A percentile compares a stretch with the other conserved stretches of the same genome.
Evolutionary conservation across 2,329 filamentous ascomycete species (phyloP).

Genomic region (Epichloe hybrida): DNA sequence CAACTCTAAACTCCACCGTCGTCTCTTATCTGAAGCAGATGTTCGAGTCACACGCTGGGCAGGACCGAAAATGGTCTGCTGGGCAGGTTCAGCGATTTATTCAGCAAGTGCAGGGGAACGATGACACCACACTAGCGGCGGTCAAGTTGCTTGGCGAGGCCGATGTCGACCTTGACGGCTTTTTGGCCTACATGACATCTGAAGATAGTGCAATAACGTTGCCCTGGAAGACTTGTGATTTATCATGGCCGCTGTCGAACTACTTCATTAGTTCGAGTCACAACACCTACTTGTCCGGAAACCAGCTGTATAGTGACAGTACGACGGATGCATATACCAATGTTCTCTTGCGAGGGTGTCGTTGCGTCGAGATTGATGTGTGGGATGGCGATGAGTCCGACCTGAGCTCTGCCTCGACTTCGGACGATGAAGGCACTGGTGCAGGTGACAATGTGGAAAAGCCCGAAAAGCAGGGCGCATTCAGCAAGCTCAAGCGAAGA

Average conservation of each 20-base stretch:
- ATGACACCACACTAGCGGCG: conserved; percentile 15
- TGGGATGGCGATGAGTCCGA: conserved; percentile 77
- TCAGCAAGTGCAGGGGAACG: conserved; percentile 30
- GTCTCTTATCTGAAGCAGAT: conserved; percentile 31
- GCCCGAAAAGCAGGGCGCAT: conserved; percentile 45
- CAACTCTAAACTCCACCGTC: conserved; percentile 26
- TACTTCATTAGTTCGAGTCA: conserved; percentile 93
- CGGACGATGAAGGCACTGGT: conserved; percentile 30
- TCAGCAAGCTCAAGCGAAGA: conserved; percentile 49
- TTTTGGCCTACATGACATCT: conserved; percentile 44
- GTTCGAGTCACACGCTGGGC: conserved; percentile 30
- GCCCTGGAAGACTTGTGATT: conserved; percentile 30
- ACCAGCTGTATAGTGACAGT: conserved; percentile 75
- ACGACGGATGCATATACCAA: conserved; percentile 81
- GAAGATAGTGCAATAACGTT: conserved; percentile 28
- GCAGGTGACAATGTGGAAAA: conserved; percentile 29
- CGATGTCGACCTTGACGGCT: conserved; percentile 33
- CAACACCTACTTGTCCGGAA: conserved; percentile 85
- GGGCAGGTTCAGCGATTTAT: conserved; percentile 33
- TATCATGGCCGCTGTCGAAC: conserved; percentile 70
- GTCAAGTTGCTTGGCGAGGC: conserved; percentile 14
- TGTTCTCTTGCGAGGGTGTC: conserved; percentile 69
- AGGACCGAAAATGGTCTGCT: conserved; percentile 29
- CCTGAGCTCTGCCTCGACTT: conserved; percentile 44
- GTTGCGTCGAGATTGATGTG: conserved; percentile 88